Evolutionary conservation across 2,329 filamentous ascomycete species (phyloP), one percentile per base, ranked within the genome.

Genomic region (Colletotrichum godetiae): DNA sequence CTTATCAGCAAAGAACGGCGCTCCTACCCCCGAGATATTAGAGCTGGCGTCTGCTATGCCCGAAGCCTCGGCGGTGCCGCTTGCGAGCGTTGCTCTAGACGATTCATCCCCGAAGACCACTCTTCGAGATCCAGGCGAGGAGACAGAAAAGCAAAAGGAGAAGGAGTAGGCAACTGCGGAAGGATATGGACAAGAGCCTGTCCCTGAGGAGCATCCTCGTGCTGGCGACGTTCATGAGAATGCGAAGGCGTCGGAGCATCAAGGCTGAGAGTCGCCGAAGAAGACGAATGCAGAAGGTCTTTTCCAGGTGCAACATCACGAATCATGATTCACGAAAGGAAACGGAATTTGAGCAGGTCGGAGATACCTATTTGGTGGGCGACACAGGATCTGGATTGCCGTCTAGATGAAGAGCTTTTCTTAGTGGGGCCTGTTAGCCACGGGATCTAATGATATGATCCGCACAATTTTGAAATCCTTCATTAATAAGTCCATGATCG

Each of bases 291-390:
- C 13, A 27, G 22, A 15, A 5, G 4, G 6, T 10, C 46, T 13
- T 19, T 2, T n/a, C 19, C 29, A 42, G 29, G 27, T 13, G 8
- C 15, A 52, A 27, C 13, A 55, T 12, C 10, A 72, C 59, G 58
- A 72, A 66, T 72, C 22, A 72, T 27, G 69, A 72, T 55, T 64
- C 35, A 59, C 19, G 68, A 22, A 5, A 3, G 29, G 19, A 31
- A 31, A 22, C 10, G 29, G 29, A n/a, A n/a, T 58, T 22, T 10
- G 29, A 13, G 56, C 53, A 15, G 12, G 2, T 29, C 11, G 27
- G 42, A 22, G 42, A 49, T 49, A 49, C 42, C 42, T 49, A 22
- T 22, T 22, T 49, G 19, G n/a, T 49, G 19, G 19, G 19, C 42
- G 42, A 11, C 42, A 22, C 42, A 19, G 4, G 8, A 49, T 49